phyloP scores from a whole-genome alignment of 140 eudicot genomes.

The Senecio squalidus region DNA sequence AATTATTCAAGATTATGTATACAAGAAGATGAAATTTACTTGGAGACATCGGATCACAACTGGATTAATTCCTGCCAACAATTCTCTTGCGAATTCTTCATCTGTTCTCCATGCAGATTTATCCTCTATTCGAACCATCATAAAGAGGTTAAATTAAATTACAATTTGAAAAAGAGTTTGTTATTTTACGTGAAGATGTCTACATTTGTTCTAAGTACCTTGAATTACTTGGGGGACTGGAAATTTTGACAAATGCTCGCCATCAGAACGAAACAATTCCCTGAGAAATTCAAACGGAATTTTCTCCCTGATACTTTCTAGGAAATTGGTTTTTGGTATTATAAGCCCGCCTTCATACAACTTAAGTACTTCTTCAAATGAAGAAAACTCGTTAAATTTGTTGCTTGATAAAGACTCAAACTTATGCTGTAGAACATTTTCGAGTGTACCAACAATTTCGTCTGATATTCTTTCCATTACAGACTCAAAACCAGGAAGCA shows the following conservation, averaged over 20 bases:
- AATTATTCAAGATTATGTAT: background rate
- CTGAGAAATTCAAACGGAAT: constrained; percentile 40
- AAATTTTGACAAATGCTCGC: constrained; percentile 33
- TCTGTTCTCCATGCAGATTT: constrained; percentile 52
- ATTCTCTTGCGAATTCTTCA: constrained; percentile 83
- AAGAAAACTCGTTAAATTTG: constrained; percentile 40
- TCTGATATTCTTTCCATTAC: constrained; percentile 34
- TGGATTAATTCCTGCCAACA: constrained; percentile 86
- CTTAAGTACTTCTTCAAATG: constrained; percentile 39
- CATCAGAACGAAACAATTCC: constrained; percentile 43
- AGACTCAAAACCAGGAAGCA: constrained; percentile 42
- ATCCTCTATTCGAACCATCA: constrained; percentile 18
- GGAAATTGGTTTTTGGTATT: constrained; percentile 27
- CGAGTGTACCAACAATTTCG: constrained; percentile 19
- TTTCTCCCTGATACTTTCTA: constrained; percentile 27
- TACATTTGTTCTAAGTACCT: constrained; percentile 25
- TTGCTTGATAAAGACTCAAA: constrained; percentile 33
- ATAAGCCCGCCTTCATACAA: constrained; percentile 38
- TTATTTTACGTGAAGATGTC: background rate
- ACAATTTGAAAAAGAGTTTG: background rate
- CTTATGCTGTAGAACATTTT: constrained; percentile 16
- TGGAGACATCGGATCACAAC: constrained; percentile 59
- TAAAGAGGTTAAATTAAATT: background rate
- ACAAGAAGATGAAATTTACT: constrained; percentile 28
- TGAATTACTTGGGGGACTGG: constrained; percentile 48